Evolutionary conservation across 208 protist species (phyloP).

Genomic region (Porcisia deanei): DNA sequence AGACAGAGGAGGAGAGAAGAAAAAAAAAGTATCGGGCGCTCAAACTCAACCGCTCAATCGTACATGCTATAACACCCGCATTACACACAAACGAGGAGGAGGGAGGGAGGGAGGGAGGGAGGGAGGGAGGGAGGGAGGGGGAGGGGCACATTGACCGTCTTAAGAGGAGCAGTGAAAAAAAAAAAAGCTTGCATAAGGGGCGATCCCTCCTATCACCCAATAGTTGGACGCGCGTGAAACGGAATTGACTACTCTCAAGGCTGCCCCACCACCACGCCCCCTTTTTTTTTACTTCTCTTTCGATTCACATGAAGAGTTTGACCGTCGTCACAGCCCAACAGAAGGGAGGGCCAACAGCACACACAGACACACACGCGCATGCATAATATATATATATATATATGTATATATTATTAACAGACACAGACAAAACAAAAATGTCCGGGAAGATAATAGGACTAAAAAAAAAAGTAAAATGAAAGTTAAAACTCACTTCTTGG

Average conservation of each 20-base stretch:
- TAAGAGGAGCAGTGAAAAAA: too few species aligned
- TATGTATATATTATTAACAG: background rate
- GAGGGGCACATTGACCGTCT: too few species aligned
- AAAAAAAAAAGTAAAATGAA: background rate
- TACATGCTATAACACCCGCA: background rate
- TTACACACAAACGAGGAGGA: background rate
- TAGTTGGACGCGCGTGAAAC: too few species aligned
- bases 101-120: too few species aligned
- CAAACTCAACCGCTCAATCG: too few species aligned
- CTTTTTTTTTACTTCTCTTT: background rate
- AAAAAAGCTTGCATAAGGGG: too few species aligned
- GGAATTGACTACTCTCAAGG: too few species aligned
- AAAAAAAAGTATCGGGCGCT: too few species aligned
- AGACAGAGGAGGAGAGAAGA: too few species aligned
- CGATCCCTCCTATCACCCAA: too few species aligned
- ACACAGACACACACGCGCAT: background rate
- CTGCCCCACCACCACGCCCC: background rate
- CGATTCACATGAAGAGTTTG: background rate
- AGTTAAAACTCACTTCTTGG: conserved; percentile 29
- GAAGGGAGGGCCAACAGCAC: background rate
- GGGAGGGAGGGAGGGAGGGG: too few species aligned
- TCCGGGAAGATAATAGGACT: conserved; percentile 4
- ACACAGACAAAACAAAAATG: conserved; percentile 9
- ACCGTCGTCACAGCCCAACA: background rate
- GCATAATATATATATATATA: background rate